Base-by-base conservation (phyloP, 176 grass and related monocot genomes). In the Alloteropsis semialata region DNA sequence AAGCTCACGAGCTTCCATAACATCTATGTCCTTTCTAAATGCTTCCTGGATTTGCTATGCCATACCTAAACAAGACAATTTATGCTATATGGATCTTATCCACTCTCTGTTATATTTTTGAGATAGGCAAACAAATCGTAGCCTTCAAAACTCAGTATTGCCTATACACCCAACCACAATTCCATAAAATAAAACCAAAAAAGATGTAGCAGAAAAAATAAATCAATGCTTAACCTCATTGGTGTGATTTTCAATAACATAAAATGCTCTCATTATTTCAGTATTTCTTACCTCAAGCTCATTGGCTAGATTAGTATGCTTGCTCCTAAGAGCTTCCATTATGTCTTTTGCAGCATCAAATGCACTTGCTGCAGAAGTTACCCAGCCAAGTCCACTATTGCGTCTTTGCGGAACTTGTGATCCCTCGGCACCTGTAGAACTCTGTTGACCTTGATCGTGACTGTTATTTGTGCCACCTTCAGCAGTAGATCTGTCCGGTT, bases 321-420 rank as follows among this genome's bases (percentile, higher is more conserved):
- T 99, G 87, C 92, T 96, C 72, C 96, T 92, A 72, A 99, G 92
- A 92, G 89, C 77, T 87, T 99, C 96, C 96, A 99, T 99, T 81
- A 99, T 99, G 72, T 99, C 96, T 78, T 99, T 99, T 75, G 96
- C 96, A 53, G 93, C 93, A 80, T 99, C 96, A 92, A 99, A 99
- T 69, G 96, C 96, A 89, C 89, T 94, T 65, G 93, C 89, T 82
- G 91, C 91, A 45, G 96, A 93, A 84, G 93, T 80, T 70, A 84
- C 87, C 89, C 86, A 94, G 72, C 90, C 91, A 90, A 81, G 73
- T 75, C 86, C 94, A 83, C 79, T 85, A 64, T 78, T 93, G 18
- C 92, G 92, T 72, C 96, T 88, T 76, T 88, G 65, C 11, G 78
- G 62, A 83, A 88, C 83, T 75, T 90, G 91, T 8, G 76, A 82